These are phyloP conservation scores for Omphalotus olearius DNA, from an alignment of 1,284 basidiomycete species.

Conservation along the genomic window DNA sequence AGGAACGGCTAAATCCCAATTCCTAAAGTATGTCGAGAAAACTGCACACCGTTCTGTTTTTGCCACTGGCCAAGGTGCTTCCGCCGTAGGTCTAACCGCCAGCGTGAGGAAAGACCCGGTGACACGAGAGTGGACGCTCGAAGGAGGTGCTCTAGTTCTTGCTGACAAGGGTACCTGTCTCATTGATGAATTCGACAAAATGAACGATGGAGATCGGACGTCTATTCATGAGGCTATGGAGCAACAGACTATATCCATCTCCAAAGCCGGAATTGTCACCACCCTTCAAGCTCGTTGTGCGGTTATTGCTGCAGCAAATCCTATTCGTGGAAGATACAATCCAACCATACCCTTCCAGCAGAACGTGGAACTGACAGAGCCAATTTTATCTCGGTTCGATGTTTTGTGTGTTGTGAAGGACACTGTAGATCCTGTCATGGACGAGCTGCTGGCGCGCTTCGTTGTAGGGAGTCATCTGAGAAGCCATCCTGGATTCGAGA, in stretches of 20 bases:
- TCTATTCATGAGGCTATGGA: slow-evolving; percentile 99
- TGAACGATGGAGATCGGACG: slow-evolving; percentile 97
- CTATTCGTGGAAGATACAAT: slow-evolving; percentile 93
- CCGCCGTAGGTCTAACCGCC: slow-evolving; percentile 96
- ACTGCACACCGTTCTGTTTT: slow-evolving; percentile 98
- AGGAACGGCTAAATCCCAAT: slow-evolving; percentile 98
- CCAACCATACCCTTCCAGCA: slow-evolving; percentile 98
- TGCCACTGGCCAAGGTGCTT: slow-evolving; percentile 96
- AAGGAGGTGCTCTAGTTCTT: slow-evolving; percentile 95
- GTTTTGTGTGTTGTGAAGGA: slow-evolving; percentile 98
- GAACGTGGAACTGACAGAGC: slow-evolving; percentile 98
- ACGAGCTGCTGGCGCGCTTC: slow-evolving; percentile 95
- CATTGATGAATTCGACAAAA: slow-evolving; percentile 99
- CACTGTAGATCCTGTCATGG: slow-evolving; percentile 93
- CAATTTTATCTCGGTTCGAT: slow-evolving; percentile 98
- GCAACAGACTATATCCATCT: slow-evolving; percentile 99
- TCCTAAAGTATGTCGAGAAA: slow-evolving; percentile 99
- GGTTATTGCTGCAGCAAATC: slow-evolving; percentile 97
- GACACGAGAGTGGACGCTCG: slow-evolving; percentile 97
- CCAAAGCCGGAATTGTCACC: slow-evolving; percentile 98
- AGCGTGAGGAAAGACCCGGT: slow-evolving; percentile 97
- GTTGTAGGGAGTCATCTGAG: slow-evolving; percentile 95
- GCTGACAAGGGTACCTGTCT: slow-evolving; percentile 99
- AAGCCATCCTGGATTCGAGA: slow-evolving; percentile 91
- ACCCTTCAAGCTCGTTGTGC: slow-evolving; percentile 96